Base-by-base conservation (phyloP, 2,329 filamentous ascomycete genomes). In the Colletotrichum tamarilloi region DNA sequence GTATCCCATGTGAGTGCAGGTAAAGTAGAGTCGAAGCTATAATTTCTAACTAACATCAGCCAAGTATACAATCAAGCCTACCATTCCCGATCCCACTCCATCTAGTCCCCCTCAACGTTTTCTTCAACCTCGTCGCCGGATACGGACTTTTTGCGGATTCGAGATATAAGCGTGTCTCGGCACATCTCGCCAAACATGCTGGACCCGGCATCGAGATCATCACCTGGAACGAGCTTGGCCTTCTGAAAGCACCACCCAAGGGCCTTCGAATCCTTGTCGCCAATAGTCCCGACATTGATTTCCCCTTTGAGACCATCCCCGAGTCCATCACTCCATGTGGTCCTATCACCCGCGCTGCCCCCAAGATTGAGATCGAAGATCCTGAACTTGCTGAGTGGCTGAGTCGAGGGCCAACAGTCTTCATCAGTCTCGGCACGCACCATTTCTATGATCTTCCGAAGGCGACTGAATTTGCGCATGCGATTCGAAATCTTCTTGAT, bases 121-220 rank as follows among this genome's bases (percentile, higher is more conserved):
- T 56, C 65, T 69, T 55, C 53, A 65, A 42, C 28, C 28, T 73
- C 26, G 38, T 73, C 5, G 30, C 30, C 2, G 70, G 30, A 5
- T 57, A 49, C 7, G 59, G 24, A 5, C n/a, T 67, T 1, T 16
- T 57, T 2, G 64, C 53, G 1, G 28, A 55, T n/a, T 57, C 58
- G 8, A 38, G 49, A 26, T 22, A 30, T 35, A 32, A 19, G 3
- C 26, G 24, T 9, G 14, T 72, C 11, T 16, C 52, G 11, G 28
- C 49, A 57, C 8, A 57, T 26, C 14, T 57, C 0, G 28, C 65
- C 26, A 16, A 59, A 3, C 8, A 38, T 9, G 53, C 63, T 9
- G 42, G 19, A 11, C 68, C 12, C 30, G n/a, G 55, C n/a, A 79
- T 86, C 14, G 83, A 83, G 1, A 69, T 82, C 16, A 88, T 88